Evolutionary conservation across 352 stramenopile species (phyloP), one percentile per base, ranked within the genome.

Genomic region (Globisporangium ultimum): DNA sequence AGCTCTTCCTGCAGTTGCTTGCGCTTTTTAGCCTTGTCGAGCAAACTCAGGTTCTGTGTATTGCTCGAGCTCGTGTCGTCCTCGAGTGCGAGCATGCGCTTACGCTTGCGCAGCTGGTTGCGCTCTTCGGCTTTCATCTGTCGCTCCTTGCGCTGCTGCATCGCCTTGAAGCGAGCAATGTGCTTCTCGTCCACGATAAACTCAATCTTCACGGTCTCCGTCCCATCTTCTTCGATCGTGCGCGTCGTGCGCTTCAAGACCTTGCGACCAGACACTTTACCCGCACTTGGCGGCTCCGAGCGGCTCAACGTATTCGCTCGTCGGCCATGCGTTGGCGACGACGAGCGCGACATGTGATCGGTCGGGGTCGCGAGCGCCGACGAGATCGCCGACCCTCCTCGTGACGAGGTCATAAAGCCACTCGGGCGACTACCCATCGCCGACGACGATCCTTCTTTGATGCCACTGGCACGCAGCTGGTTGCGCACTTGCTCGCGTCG

Each of bases 1-100:
- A 95, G 57, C 59, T 95, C 85, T 48, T 93, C 85, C 63, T 91
- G 78, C 22, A 95, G 61, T 51, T 95, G 83, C 41, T 93, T 91
- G 54, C 82, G 82, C 43, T 82, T 79, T 71, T 91, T 91, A 1
- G 82, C 82, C 49, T 89, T 89, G 56, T 91, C 78, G 10, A 89
- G 58, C 38, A 85, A 55, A 68, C 70, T 87, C 42, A 80, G 67
- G 38, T 68, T 68, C 3, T 68, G 63, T 20, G 64, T 55, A 20
- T 10, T 47, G 28, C 24, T 21, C 5, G 38, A 43, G 10, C 38
- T 43, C 38, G 38, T 13, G 48, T 88, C 77, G 52, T 87, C 83
- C 32, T 91, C 84, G 14, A 89, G 69, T 18, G 74, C 80, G 34
- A 89, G 51, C 76, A 91, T 84, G 14, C 83, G 78, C 65, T 93